These are phyloP conservation scores for Eutrema japonicum DNA, from an alignment of 345 rosid genomes.

Conservation along the genomic window DNA sequence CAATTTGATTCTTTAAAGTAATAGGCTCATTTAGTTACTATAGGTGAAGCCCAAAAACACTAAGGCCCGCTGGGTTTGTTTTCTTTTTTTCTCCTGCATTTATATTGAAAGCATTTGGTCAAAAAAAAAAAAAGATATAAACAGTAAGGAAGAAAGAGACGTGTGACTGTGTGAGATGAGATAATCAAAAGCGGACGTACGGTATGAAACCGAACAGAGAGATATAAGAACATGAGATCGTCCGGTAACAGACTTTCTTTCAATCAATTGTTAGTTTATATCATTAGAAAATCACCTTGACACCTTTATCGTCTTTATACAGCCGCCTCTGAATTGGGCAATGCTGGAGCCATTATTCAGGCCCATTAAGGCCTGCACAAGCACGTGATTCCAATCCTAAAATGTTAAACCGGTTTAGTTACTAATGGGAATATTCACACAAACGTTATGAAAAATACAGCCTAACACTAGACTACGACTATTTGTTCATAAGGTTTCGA, in stretches of 20 bases:
- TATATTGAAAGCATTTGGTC: too few relatives aligned
- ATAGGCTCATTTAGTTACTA: too few relatives aligned
- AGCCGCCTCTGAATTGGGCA: slow-evolving; percentile 5
- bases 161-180: slow-evolving; percentile 1
- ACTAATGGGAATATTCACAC: neutral
- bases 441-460: neutral
- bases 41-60: too few relatives aligned
- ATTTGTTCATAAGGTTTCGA: neutral
- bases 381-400: neutral
- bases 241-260: slow-evolving; percentile 40
- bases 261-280: slow-evolving; percentile 5
- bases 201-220: slow-evolving; percentile 21
- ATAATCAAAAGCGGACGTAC: slow-evolving; percentile 15
- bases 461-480: slow-evolving; percentile 12
- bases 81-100: too few relatives aligned
- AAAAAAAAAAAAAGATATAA: neutral
- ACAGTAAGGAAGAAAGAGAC: slow-evolving; percentile 3
- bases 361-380: slow-evolving; percentile 9
- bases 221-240: slow-evolving; percentile 19
- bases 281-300: too few relatives aligned
- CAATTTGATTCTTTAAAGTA: too few relatives aligned
- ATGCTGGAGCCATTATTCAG: neutral
- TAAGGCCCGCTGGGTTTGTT: too few relatives aligned
- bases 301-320: too few relatives aligned
- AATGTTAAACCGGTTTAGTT: neutral